phyloP scores from a whole-genome alignment of 306 rosid genomes.

The Prunus campanulata region DNA sequence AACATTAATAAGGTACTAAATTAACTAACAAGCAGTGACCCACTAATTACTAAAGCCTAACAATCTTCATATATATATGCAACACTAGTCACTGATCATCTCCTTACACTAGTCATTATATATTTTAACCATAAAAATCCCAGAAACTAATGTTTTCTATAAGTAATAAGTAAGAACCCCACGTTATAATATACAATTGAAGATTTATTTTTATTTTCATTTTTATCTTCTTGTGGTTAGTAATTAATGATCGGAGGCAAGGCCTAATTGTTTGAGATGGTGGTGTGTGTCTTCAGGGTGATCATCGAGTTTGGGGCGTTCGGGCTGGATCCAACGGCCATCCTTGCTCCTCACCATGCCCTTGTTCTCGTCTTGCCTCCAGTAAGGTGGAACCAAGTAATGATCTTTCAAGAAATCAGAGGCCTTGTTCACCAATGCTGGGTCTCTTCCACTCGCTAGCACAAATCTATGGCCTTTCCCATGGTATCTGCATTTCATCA shows the following conservation, averaged over 20 bases:
- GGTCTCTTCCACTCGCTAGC: constrained; percentile 77
- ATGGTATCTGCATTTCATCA: constrained; percentile 54
- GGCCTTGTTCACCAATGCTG: constrained; percentile 77
- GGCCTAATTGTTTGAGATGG: constrained; percentile 42
- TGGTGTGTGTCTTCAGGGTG: constrained; percentile 56
- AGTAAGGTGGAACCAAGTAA: constrained; percentile 73
- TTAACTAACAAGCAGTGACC: neutral
- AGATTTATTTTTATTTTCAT: neutral
- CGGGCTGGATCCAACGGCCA: constrained; percentile 84
- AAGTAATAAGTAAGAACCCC: neutral
- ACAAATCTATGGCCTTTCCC: constrained; percentile 70
- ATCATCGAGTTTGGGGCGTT: constrained; percentile 57
- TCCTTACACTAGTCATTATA: neutral
- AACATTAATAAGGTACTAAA: neutral
- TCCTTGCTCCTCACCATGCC: constrained; percentile 67
- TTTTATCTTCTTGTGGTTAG: too few relatives aligned
- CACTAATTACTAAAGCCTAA: neutral
- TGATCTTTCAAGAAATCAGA: constrained; percentile 77
- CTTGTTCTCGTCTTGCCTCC: constrained; percentile 84
- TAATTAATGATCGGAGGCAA: neutral
- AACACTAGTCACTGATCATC: neutral
- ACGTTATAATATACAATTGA: neutral
- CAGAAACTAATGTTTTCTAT: neutral
- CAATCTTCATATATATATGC: neutral
- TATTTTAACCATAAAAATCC: neutral